A percentile compares a stretch with the other conserved stretches of the same genome.
Evolutionary conservation across 306 rosid species (phyloP).

Genomic region (Cucurbita moschata): DNA sequence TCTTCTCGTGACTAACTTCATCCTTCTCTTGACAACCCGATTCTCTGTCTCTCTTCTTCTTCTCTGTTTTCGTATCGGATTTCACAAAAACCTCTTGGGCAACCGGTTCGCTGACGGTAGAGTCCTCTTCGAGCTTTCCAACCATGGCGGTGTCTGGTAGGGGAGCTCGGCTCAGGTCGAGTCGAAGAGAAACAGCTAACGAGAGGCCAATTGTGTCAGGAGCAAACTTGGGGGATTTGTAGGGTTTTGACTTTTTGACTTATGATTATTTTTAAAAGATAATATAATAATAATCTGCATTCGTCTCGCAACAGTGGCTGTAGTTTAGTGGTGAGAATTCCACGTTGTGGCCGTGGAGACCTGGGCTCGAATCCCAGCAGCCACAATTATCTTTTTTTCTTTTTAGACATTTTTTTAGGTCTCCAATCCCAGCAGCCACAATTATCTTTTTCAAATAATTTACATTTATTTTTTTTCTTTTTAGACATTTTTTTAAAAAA

Average conservation of each 20-base stretch:
- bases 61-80: constrained; percentile 25
- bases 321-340: too few relatives aligned
- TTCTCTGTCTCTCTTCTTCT: constrained; percentile 18
- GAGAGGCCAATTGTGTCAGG: not conserved
- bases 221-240: constrained; percentile 10
- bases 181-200: constrained; percentile 8
- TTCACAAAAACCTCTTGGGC: constrained; percentile 13
- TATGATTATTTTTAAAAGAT: not conserved
- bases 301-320: too few relatives aligned
- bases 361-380: too few relatives aligned
- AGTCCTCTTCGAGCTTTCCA: constrained; percentile 32
- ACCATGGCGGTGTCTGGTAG: constrained; percentile 36
- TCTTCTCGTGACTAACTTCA: constrained; percentile 38
- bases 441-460: too few relatives aligned
- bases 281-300: too few relatives aligned
- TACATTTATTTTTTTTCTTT: too few relatives aligned
- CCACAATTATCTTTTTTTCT: too few relatives aligned
- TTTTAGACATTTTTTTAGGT: too few relatives aligned
- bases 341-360: too few relatives aligned
- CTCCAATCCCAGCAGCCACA: too few relatives aligned
- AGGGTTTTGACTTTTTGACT: constrained; percentile 44
- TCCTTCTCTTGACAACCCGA: not conserved
- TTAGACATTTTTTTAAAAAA: too few relatives aligned
- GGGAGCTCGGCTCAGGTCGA: not conserved
- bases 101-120: constrained; percentile 20